A percentile compares a stretch with the other conserved stretches of the same genome.
phyloP scores from a whole-genome alignment of 1,284 basidiomycete species.

The Microbotryum saponariae region DNA sequence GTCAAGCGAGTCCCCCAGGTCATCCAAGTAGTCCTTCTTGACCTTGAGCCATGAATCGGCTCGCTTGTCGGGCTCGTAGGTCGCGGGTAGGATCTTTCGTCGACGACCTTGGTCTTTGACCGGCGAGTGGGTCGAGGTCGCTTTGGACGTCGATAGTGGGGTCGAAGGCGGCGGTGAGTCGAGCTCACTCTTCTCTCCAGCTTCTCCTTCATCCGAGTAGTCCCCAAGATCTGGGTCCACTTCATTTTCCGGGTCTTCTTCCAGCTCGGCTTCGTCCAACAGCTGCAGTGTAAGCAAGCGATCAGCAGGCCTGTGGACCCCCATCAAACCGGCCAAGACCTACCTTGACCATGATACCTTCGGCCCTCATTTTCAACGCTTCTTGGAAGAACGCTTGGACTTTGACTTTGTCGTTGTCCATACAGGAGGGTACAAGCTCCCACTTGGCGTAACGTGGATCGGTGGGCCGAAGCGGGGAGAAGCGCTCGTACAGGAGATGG shows the following conservation, averaged over 20 bases:
- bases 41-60: constrained; percentile 56
- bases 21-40: constrained; percentile 63
- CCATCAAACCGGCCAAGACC: constrained; percentile 6
- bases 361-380: constrained; percentile 69
- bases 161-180: no score
- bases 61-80: constrained; percentile 68
- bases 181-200: constrained; percentile 32
- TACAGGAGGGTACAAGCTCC: constrained; percentile 38
- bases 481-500: constrained; percentile 53
- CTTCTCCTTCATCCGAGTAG: constrained; percentile 35
- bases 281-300: constrained; percentile 30
- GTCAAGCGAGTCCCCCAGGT: constrained; percentile 49
- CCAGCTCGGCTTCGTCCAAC: constrained; percentile 40
- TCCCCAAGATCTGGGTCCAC: constrained; percentile 37
- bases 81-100: constrained; percentile 67
- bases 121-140: constrained; percentile 5
- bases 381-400: constrained; percentile 71
- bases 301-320: background rate
- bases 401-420: constrained; percentile 45
- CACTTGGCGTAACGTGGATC: constrained; percentile 26
- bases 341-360: constrained; percentile 91
- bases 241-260: constrained; percentile 20
- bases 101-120: constrained; percentile 13
- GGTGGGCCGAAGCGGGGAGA: constrained; percentile 50
- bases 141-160: no score